Evolutionary conservation across 2,329 filamentous ascomycete genomes (phyloP).

Genomic region (Fusarium paranaense): DNA sequence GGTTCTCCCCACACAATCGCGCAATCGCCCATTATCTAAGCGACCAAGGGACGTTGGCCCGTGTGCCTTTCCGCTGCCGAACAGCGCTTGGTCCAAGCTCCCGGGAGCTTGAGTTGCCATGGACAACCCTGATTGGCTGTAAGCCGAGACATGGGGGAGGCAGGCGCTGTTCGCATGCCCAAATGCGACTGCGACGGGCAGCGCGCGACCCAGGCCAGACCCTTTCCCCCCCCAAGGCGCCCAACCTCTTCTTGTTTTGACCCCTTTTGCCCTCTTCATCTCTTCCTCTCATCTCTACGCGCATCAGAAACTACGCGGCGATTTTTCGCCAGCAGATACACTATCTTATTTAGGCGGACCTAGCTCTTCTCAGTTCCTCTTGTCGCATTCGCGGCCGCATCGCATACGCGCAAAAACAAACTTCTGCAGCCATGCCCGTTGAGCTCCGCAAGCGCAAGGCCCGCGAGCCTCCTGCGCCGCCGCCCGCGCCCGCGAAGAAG

Average conservation of each 20-base stretch:
- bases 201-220: conserved; percentile 17
- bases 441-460: conserved; percentile 73
- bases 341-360: conserved; percentile 11
- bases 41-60: conserved; percentile 24
- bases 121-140: conserved; percentile 41
- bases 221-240: conserved; percentile 31
- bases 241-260: conserved; percentile 41
- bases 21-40: conserved; percentile 23
- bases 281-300: conserved; percentile 20
- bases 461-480: conserved; percentile 54
- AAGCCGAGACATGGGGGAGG: conserved; percentile 26
- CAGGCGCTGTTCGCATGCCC: conserved; percentile 27
- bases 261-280: conserved; percentile 11
- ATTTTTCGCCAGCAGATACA: conserved; percentile 14
- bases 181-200: conserved; percentile 44
- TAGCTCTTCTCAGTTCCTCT: conserved; percentile 13
- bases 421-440: conserved; percentile 60
- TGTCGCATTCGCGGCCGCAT: conserved; percentile 35
- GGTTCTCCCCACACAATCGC: conserved; percentile 17
- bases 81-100: conserved; percentile 45
- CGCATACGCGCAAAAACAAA: conserved; percentile 20
- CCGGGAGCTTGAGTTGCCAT: conserved; percentile 43
- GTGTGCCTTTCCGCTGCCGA: conserved; percentile 38
- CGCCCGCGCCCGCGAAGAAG: conserved; percentile 52
- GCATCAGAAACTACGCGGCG: conserved; percentile 14